Evolutionary conservation across 495 filamentous ascomycete genomes (phyloP), one percentile per base, ranked within the genome.

Genomic region (Podospora tetraspora): DNA sequence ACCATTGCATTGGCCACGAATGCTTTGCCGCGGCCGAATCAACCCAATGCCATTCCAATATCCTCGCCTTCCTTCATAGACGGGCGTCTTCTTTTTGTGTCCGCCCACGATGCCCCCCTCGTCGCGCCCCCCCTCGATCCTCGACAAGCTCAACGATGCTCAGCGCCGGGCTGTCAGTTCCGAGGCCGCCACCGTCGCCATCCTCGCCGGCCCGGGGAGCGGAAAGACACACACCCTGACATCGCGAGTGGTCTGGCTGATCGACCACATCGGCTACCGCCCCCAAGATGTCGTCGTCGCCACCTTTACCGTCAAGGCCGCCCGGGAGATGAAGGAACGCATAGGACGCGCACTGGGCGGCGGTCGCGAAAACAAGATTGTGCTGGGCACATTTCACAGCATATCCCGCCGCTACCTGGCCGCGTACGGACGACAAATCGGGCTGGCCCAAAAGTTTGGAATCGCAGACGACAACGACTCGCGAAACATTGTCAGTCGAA

Each of bases 171-270:
- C 96, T 0, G 96, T 98, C 59, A 90, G 89, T 29, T 96, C 90
- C 6, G 82, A 86, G 23, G 87, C 93, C 0, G 79, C 87, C 22
- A 90, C 96, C 7, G 81, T 98, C 4, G 96, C 97, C 68, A 94
- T 98, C 34, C 89, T 99, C 23, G 96, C 96, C 3, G 91, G 91
- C 1, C 91, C 91, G 27, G 91, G 85, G 21, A 86, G 84, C 43
- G 96, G 96, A 27, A 99, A 99, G 80, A 99, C 96, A 11, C 94
- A 97, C 80, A 98, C 96, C 3, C 85, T 99, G 43, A 98, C 94
- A 0, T 91, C 96, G 52, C 89, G 96, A 66, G 93, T 97, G 64
- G 96, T 94, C 66, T 97, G 96, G 83, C 87, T 98, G n/a, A 86
- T 99, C 62, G 84, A 87, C n/a, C 83, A 91, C 70, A 81, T 91